phyloP scores from a whole-genome alignment of 139 green algal species.

The Marvania coccoides region DNA sequence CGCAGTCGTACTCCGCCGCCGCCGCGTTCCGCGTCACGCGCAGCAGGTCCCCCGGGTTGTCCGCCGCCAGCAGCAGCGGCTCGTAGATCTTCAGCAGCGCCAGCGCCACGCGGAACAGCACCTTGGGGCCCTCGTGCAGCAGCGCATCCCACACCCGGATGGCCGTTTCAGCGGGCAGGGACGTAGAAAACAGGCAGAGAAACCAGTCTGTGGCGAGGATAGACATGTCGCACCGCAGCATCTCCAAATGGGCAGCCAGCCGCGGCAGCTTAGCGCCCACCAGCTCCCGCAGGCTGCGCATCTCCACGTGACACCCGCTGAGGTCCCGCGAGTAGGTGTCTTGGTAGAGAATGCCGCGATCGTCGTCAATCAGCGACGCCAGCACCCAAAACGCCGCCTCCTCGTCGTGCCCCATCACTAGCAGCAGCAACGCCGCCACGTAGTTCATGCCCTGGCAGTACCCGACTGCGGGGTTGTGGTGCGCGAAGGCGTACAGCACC shows the following conservation, averaged over 20 bases:
- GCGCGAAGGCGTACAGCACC: slow-evolving; percentile 62
- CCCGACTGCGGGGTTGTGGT: slow-evolving; percentile 49
- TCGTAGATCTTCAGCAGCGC: slow-evolving; percentile 70
- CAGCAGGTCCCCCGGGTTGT: slow-evolving; percentile 62
- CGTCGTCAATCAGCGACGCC: slow-evolving; percentile 40
- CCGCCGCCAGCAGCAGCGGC: slow-evolving; percentile 37
- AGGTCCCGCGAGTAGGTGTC: slow-evolving; percentile 63
- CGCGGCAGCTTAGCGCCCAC: slow-evolving; percentile 53
- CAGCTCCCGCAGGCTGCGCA: slow-evolving; percentile 48
- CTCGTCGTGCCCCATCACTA: slow-evolving; percentile 45
- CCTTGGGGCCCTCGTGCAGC: slow-evolving; percentile 64
- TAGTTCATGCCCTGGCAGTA: slow-evolving; percentile 79
- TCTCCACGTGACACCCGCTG: slow-evolving; percentile 71
- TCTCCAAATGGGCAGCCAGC: slow-evolving; percentile 42
- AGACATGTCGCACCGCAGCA: slow-evolving; percentile 57
- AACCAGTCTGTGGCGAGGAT: slow-evolving; percentile 83
- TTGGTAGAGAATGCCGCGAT: slow-evolving; percentile 52
- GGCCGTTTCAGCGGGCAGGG: slow-evolving; percentile 44
- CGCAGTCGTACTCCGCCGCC: slow-evolving; percentile 48
- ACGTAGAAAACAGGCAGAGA: slow-evolving; percentile 71
- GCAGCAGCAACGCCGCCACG: slow-evolving; percentile 66
- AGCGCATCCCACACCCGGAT: slow-evolving; percentile 61
- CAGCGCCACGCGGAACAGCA: slow-evolving; percentile 73
- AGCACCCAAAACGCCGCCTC: slow-evolving; percentile 54
- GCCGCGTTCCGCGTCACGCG: slow-evolving; percentile 34